Evolutionary conservation across 768 basidiomycete genomes (phyloP).

Genomic region (Tephrocybe sp.): DNA sequence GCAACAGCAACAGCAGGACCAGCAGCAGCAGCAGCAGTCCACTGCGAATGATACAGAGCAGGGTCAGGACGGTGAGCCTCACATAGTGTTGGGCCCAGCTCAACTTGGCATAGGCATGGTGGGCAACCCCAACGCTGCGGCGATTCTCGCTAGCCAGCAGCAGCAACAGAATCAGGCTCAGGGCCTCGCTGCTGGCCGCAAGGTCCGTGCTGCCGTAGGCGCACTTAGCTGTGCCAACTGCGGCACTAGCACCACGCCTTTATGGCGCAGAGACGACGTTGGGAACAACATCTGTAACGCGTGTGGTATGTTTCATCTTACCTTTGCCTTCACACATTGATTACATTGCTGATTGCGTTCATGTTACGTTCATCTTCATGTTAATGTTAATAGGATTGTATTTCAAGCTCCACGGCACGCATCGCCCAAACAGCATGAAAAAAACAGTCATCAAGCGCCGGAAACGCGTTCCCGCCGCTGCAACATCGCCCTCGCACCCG

Average conservation of each 20-base stretch:
- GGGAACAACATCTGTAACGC: slow-evolving; percentile 96
- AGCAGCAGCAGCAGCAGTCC: slow-evolving; percentile 13
- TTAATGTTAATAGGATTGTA: slow-evolving; percentile 94
- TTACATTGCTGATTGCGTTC: slow-evolving; percentile 14
- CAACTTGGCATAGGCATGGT: slow-evolving; percentile 19
- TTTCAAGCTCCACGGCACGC: slow-evolving; percentile 96
- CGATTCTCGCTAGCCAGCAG: slow-evolving; percentile 6
- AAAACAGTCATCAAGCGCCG: slow-evolving; percentile 98
- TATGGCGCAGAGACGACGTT: slow-evolving; percentile 87
- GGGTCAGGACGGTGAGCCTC: not conserved
- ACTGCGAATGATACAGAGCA: not conserved
- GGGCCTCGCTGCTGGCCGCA: slow-evolving; percentile 21
- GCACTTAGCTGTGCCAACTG: slow-evolving; percentile 86
- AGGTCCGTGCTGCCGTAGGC: slow-evolving; percentile 49
- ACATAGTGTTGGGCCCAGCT: slow-evolving; percentile 17
- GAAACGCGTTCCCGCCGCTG: slow-evolving; percentile 92
- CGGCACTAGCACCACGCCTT: slow-evolving; percentile 83
- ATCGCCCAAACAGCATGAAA: slow-evolving; percentile 98
- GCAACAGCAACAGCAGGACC: too few relatives aligned
- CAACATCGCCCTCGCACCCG: slow-evolving; percentile 16
- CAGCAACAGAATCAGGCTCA: slow-evolving; percentile 13
- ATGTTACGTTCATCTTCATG: too few relatives aligned
- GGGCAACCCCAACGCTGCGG: slow-evolving; percentile 17
- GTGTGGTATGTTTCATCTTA: slow-evolving; percentile 68
- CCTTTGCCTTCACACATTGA: too few relatives aligned